Evolutionary conservation across 495 filamentous ascomycete species (phyloP), one percentile per base, ranked within the genome.

Genomic region (Cenococcum geophilum): DNA sequence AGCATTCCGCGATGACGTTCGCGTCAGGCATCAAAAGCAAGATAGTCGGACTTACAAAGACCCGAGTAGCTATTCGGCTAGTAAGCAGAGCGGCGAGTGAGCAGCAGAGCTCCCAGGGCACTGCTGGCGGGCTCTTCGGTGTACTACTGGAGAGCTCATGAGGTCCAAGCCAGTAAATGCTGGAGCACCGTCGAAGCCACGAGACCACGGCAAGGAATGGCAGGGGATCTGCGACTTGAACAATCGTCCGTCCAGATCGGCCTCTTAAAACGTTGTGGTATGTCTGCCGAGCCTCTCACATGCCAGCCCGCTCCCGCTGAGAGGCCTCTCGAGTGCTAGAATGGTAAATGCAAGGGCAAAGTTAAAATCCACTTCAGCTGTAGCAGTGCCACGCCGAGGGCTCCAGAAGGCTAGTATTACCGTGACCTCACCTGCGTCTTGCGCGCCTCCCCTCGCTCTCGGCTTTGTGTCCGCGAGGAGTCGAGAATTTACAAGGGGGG

Each of bases 281-380:
- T 45, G 11, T 1, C 12, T 45, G 11, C 40, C 40, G 14, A 45
- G 40, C 18, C 40, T 4, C 14, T 45, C 18, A 16, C 40, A 45
- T 10, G 40, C 40, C 3, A 14, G 36, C 36, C 6, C 11, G 11
- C 40, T 45, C 2, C 40, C 4, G 40, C 18, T 4, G 40, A 16
- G 27, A 32, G 27, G 6, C 3, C 27, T 32, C 27, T 2, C 6
- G 18, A 14, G 12, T 14, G 11, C 4, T 32, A 27, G 27, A 32
- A 25, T 52, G 49, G 16, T 25, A 23, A 23, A 52, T 52, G 49
- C 49, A 23, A 25, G 23, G 21, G 14, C 49, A 25, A 52, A 52
- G 18, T 27, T 52, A 52, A 52, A 52, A 23, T 20, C 21, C 49
- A 52, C 49, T 23, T 52, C 49, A 32, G 49, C 49, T 52, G 23